These are phyloP conservation scores for Rhynchospora pubera DNA, from an alignment of 176 grass and related monocot species.

Conservation along the genomic window DNA sequence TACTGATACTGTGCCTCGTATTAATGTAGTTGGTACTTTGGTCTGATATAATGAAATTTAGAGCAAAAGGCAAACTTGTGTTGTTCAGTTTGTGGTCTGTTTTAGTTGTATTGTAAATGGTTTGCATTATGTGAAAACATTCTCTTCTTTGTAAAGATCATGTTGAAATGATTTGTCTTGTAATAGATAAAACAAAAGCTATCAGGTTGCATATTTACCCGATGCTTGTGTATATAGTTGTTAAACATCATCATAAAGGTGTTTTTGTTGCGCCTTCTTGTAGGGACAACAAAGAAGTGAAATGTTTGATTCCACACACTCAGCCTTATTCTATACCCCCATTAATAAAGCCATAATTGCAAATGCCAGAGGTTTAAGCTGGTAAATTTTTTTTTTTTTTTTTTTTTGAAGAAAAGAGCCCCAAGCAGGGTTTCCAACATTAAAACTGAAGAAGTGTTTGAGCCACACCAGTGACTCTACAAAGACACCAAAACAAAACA, in stretches of 20 bases:
- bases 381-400: too few species aligned
- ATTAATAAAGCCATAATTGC: not conserved
- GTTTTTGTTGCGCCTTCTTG: not conserved
- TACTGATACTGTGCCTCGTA: conserved; percentile 6
- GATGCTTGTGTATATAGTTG: not conserved
- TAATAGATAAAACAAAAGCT: not conserved
- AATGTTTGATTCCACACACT: not conserved
- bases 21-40: not conserved
- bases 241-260: not conserved
- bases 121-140: not conserved
- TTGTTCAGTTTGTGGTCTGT: not conserved
- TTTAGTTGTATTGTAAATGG: conserved; percentile 5
- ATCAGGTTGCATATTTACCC: not conserved
- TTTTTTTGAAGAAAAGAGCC: too few species aligned
- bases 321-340: too few species aligned
- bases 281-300: not conserved
- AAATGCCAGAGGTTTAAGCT: too few species aligned
- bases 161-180: not conserved
- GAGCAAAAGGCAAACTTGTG: not conserved
- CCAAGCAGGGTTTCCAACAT: too few species aligned
- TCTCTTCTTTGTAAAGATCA: not conserved
- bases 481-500: too few species aligned
- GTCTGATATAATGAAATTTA: not conserved
- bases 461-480: too few species aligned
- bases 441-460: too few species aligned